Conservation (phyloP, 2,329 filamentous ascomycete species). For the Calonectria pseudoreteaudii region DNA sequence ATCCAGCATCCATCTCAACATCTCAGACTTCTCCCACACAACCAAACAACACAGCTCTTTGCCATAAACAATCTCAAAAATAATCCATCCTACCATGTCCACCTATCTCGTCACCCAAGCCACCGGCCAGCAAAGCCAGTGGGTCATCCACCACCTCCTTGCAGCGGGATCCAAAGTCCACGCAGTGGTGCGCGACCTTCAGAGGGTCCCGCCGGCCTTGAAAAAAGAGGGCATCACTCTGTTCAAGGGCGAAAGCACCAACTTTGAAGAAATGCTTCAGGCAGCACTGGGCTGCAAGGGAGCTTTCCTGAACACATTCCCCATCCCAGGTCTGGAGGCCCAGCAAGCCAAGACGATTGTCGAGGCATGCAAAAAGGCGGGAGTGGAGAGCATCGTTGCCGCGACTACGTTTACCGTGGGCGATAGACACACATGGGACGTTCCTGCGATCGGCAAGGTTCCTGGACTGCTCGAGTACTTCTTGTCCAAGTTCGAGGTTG, state of each 20-base stretch:
- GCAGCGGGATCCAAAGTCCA: conserved; percentile 49
- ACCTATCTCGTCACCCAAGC: conserved; percentile 51
- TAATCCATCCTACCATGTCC: conserved; percentile 39
- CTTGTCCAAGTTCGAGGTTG: conserved; percentile 51
- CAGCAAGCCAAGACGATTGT: conserved; percentile 47
- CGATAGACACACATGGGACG: conserved; percentile 40
- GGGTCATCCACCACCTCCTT: conserved; percentile 48
- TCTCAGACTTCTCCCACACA: neutral
- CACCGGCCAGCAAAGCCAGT: conserved; percentile 48
- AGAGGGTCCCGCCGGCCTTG: conserved; percentile 43
- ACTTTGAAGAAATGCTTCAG: conserved; percentile 43
- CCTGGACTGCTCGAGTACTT: conserved; percentile 46
- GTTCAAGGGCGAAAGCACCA: conserved; percentile 50
- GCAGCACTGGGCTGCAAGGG: conserved; percentile 50
- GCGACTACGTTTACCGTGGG: conserved; percentile 39
- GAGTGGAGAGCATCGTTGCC: conserved; percentile 44
- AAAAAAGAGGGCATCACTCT: conserved; percentile 43
- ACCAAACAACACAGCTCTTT: neutral
- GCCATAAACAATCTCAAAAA: neutral
- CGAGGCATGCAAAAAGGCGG: conserved; percentile 48
- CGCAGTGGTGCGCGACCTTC: conserved; percentile 49
- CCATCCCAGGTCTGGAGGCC: conserved; percentile 42
- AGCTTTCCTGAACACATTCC: conserved; percentile 45
- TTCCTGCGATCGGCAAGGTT: conserved; percentile 18
- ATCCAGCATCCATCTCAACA: neutral